phyloP scores from a whole-genome alignment of 768 basidiomycete species.

The Xanthoconium stramineum region DNA sequence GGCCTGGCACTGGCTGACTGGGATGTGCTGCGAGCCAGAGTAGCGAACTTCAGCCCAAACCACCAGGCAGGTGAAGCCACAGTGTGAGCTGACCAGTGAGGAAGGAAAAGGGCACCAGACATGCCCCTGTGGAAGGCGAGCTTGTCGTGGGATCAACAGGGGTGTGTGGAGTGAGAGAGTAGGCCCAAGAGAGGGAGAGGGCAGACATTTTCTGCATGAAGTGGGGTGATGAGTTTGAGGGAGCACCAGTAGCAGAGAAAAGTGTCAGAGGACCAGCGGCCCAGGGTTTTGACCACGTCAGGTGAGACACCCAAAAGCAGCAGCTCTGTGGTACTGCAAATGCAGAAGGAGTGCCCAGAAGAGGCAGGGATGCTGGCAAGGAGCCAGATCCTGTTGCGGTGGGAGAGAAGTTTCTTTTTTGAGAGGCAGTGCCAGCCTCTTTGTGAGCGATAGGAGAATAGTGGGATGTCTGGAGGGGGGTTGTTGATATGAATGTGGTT shows the following conservation, averaged over 20 bases:
- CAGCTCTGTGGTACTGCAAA: not conserved
- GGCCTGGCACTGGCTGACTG: too few relatives aligned
- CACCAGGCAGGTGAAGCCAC: too few relatives aligned
- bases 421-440: not conserved
- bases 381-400: not conserved
- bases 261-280: constrained; percentile 33
- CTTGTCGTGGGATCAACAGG: too few relatives aligned
- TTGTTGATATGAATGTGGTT: constrained; percentile 9
- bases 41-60: too few relatives aligned
- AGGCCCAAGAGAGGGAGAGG: too few relatives aligned
- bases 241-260: constrained; percentile 35
- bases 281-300: constrained; percentile 29
- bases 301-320: constrained; percentile 21
- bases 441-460: not conserved
- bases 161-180: too few relatives aligned
- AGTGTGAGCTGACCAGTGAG: too few relatives aligned
- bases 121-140: too few relatives aligned
- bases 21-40: too few relatives aligned
- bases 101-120: too few relatives aligned
- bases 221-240: not conserved
- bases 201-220: not conserved
- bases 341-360: too few relatives aligned
- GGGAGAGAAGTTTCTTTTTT: not conserved
- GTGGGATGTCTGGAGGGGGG: not conserved
- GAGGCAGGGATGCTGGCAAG: too few relatives aligned